A percentile compares a stretch with the other conserved stretches of the same genome.
phyloP scores from a whole-genome alignment of 2,329 filamentous ascomycete genomes.

The Trichoderma pleuroti region DNA sequence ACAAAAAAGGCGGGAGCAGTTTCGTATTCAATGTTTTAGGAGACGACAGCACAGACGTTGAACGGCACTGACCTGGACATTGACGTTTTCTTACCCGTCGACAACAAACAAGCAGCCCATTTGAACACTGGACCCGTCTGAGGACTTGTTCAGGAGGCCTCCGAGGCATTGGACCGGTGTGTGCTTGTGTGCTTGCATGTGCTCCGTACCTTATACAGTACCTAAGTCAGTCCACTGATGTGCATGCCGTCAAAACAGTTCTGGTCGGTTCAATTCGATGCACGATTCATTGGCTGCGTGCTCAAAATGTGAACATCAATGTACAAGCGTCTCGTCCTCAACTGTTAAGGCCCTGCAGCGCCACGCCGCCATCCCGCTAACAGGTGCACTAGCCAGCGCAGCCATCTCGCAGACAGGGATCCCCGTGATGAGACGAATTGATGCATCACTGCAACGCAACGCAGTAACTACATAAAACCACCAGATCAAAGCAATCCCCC shows the following conservation, averaged over 20 bases:
- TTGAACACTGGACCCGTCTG: not conserved
- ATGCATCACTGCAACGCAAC: not conserved
- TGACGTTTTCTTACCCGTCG: not conserved
- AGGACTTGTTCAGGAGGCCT: not conserved
- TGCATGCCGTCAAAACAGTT: not conserved
- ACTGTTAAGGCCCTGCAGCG: not conserved
- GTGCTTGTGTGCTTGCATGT: not conserved
- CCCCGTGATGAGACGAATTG: not conserved
- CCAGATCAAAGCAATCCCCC: not conserved
- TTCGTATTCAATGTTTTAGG: not conserved
- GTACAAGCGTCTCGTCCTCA: not conserved
- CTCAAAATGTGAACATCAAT: not conserved
- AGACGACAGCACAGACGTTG: not conserved
- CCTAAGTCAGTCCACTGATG: not conserved
- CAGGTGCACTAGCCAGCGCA: not conserved
- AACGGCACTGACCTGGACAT: not conserved
- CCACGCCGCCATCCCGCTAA: not conserved
- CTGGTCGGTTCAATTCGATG: not conserved
- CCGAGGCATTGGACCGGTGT: not conserved
- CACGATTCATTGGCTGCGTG: not conserved
- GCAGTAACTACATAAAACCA: not conserved
- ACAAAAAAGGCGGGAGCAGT: not conserved
- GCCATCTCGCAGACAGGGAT: not conserved
- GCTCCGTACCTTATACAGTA: not conserved
- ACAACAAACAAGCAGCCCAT: not conserved